Conservation (phyloP, 257 asterid species). For the Primulina huaijiensis region DNA sequence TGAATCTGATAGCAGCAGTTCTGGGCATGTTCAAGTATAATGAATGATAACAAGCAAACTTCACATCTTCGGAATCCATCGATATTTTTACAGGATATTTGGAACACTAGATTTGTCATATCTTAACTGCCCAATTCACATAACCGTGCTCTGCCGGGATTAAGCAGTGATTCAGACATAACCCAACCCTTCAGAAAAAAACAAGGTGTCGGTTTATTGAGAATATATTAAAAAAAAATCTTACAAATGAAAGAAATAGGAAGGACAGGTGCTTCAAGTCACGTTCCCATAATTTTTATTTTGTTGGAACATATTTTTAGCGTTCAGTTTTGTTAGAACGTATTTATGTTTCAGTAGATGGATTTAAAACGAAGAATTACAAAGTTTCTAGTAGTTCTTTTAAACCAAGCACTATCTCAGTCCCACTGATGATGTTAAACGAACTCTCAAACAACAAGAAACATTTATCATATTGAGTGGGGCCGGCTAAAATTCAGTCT, state of each 20-base stretch:
- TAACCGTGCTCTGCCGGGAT: constrained; percentile 87
- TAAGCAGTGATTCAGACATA: constrained; percentile 90
- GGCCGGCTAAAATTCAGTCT: neutral
- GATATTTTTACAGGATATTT: constrained; percentile 8
- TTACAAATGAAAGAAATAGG: neutral
- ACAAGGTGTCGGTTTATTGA: neutral
- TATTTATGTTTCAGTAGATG: neutral
- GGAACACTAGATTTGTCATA: neutral
- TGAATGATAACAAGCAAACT: constrained; percentile 16
- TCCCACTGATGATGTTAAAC: too few species aligned
- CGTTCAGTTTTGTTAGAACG: neutral
- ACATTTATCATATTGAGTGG: too few species aligned
- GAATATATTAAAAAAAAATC: neutral
- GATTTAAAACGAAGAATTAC: too few species aligned
- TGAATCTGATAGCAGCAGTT: neutral
- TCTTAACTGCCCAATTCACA: constrained; percentile 48
- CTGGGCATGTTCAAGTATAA: neutral
- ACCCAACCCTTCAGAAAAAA: constrained; percentile 78
- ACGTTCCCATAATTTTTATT: too few species aligned
- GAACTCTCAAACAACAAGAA: too few species aligned
- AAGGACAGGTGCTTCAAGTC: neutral
- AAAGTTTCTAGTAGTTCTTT: too few species aligned
- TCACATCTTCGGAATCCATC: constrained; percentile 16
- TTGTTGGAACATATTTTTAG: neutral
- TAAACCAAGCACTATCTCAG: too few species aligned